These are phyloP conservation scores for Cryptosporidium xiaoi DNA, from an alignment of 169 alveolate genomes.

Conservation along the genomic window DNA sequence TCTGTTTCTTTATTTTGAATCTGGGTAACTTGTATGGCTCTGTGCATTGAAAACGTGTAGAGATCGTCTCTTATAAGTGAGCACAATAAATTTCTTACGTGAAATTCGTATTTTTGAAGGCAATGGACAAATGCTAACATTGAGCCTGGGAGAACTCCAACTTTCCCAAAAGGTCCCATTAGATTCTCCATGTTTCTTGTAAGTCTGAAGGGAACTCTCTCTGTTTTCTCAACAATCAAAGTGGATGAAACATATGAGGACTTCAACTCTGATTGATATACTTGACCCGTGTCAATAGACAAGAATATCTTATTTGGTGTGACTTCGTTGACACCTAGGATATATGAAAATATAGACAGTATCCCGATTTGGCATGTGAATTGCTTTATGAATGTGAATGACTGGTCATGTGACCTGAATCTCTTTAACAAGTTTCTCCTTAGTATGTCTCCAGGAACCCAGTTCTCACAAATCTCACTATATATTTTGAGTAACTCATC, in stretches of 20 bases:
- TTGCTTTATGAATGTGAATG: conserved; percentile 74
- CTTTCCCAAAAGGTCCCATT: conserved; percentile 86
- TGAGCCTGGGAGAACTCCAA: conserved; percentile 86
- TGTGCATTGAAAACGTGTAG: conserved; percentile 69
- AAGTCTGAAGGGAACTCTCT: conserved; percentile 82
- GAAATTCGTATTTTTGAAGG: conserved; percentile 81
- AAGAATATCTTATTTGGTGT: conserved; percentile 76
- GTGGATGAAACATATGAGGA: conserved; percentile 75
- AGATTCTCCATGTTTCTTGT: conserved; percentile 83
- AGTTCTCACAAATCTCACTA: conserved; percentile 73
- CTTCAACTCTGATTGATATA: conserved; percentile 76
- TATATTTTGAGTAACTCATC: conserved; percentile 70
- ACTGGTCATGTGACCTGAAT: conserved; percentile 65
- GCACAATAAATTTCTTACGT: conserved; percentile 78
- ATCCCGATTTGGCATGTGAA: conserved; percentile 78
- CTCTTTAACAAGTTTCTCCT: conserved; percentile 50
- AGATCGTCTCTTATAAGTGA: conserved; percentile 80
- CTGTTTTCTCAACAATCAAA: conserved; percentile 50
- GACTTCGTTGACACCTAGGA: conserved; percentile 75
- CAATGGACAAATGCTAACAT: conserved; percentile 83
- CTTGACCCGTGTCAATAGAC: conserved; percentile 76
- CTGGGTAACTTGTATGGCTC: conserved; percentile 59
- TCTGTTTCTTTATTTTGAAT: conserved; percentile 2
- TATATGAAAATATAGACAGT: conserved; percentile 71
- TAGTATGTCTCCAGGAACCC: conserved; percentile 74